Base-by-base conservation (phyloP, 2,329 filamentous ascomycete genomes). In the Pyricularia sp. region DNA sequence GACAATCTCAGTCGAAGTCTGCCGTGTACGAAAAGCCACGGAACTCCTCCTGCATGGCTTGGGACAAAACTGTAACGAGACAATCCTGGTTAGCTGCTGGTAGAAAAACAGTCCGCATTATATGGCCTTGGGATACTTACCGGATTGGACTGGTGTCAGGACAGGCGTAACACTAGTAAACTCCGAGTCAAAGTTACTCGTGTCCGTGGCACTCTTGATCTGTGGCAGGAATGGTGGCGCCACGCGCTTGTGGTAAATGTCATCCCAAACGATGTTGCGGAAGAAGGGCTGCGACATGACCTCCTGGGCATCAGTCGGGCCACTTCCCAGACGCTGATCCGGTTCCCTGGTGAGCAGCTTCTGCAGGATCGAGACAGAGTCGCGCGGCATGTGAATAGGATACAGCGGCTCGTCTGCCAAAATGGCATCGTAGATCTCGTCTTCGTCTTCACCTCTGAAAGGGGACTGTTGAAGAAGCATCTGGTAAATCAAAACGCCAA, bases 41-140 rank as follows among this genome's bases (percentile, higher is more conserved):
- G 90, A 99, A 99, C 79, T 99, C 94, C 83, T 99, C 95, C 82
- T 99, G 95, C 94, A 98, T 98, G 63, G 93, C 93, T 84, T 98
- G 95, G 31, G 94, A 97, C 72, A 99, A 86, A 64, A 99, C 95
- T 97, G 73, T 1, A 71, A 64, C 58, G 28, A 30, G n/a, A 58
- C 7, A 28, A 12, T 5, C 33, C 25, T 17, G 55, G 12, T 67
- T 31, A 67, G 36, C 25, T 63, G 69, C 83, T n/a, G 84, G 90
- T 68, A 70, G 55, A 23, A 67, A 50, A 23, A 36, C 12, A 10
- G 9, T 17, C 11, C 36, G 1, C 68, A 61, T 42, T 23, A 42
- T 17, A 28, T n/a, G 28, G 9, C 50, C 12, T 12, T 36, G n/a
- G n/a, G 26, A 68, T 70, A 84, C 91, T 83, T 91, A 96, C 94